These are phyloP conservation scores for Monosporozyma unispora DNA, from an alignment of 805 yeast genomes.

Conservation along the genomic window DNA sequence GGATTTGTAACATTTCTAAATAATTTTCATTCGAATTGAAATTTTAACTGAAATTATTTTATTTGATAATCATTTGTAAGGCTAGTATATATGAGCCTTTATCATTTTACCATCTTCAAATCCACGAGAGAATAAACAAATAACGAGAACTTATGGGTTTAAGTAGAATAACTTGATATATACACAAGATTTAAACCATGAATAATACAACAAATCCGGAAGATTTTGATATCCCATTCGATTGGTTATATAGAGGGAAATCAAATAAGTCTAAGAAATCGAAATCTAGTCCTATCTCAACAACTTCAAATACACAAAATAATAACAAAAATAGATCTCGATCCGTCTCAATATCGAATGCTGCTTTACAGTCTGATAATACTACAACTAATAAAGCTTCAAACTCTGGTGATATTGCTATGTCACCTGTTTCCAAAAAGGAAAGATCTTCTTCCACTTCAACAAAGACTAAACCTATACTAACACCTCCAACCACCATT, in stretches of 20 bases:
- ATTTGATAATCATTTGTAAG: too few species aligned
- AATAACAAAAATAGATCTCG: conserved; percentile 11
- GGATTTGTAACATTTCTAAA: neutral
- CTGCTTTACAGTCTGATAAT: conserved; percentile 7
- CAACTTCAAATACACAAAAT: neutral
- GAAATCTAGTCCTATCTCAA: neutral
- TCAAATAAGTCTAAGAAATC: conserved; percentile 23
- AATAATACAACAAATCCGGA: neutral
- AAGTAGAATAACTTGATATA: neutral
- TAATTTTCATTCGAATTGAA: too few species aligned
- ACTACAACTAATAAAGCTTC: neutral
- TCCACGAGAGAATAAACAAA: too few species aligned
- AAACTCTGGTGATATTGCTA: neutral
- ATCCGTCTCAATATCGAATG: conserved; percentile 16
- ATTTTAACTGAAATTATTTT: too few species aligned
- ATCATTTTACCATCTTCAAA: too few species aligned
- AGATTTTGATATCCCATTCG: conserved; percentile 57
- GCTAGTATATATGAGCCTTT: too few species aligned
- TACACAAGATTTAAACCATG: neutral
- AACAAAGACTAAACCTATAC: neutral
- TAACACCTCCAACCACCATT: neutral
- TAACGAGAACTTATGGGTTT: neutral
- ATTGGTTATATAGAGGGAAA: conserved; percentile 73
- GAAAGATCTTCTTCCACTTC: conserved; percentile 1
- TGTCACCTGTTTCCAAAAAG: neutral